Evolutionary conservation across 441 rosid species (phyloP).

Genomic region (Kokia cookei): DNA sequence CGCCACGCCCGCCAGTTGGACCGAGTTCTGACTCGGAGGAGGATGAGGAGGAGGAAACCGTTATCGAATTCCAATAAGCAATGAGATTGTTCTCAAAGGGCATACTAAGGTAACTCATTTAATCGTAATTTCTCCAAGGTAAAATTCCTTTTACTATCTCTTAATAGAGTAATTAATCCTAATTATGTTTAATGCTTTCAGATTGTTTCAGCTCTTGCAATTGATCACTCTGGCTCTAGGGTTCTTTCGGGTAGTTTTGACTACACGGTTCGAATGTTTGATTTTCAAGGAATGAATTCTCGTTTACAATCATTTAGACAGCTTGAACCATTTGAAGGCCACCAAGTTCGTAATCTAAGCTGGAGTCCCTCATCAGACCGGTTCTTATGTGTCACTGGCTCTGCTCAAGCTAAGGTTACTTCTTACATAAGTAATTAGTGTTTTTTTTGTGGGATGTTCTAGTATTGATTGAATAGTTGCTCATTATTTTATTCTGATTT

Average conservation of each 20-base stretch:
- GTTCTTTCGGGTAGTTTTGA: conserved; percentile 95
- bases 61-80: conserved; percentile 65
- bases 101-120: conserved; percentile 57
- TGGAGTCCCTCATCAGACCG: conserved; percentile 96
- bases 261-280: conserved; percentile 87
- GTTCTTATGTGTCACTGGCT: conserved; percentile 85
- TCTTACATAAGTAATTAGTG: not conserved
- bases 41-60: conserved; percentile 37
- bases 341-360: conserved; percentile 88
- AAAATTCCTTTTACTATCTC: not conserved
- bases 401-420: conserved; percentile 96
- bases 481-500: conserved; percentile 10
- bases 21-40: conserved; percentile 30
- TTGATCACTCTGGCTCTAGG: conserved; percentile 92
- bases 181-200: conserved; percentile 21
- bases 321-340: conserved; percentile 92
- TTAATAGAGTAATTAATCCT: not conserved
- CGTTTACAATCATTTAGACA: conserved; percentile 89
- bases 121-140: not conserved
- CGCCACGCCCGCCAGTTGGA: conserved; percentile 38
- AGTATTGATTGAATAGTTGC: not conserved
- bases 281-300: conserved; percentile 97
- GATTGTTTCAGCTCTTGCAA: conserved; percentile 85
- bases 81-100: conserved; percentile 91
- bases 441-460: not conserved